Evolutionary conservation across 768 basidiomycete genomes (phyloP), one percentile per base, ranked within the genome.

Genomic region (Gautieria morchelliformis): DNA sequence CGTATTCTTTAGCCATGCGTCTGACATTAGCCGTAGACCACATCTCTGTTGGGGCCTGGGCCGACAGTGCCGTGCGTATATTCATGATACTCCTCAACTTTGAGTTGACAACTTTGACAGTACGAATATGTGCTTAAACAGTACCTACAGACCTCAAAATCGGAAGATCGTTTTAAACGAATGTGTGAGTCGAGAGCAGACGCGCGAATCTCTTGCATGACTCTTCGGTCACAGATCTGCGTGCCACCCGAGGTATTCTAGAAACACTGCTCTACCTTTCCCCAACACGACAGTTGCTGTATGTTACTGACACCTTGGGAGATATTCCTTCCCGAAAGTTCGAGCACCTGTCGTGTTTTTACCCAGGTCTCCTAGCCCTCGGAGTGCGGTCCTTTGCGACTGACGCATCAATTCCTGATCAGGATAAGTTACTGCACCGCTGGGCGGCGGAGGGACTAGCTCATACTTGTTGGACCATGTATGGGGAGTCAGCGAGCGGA

Each of bases 61-160:
- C 47, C 15, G 59, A 60, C 40, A 60, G 59, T 24, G 53, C 59
- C 15, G 59, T 60, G 27, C 20, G 59, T 60, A 9, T 49, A n/a
- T 50, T 11, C 14, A 56, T 17, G 20, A 19, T n/a, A 11, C 15
- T n/a, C 15, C 11, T 47, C 30, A 20, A 6, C 41, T 15, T 19
- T 58, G 41, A 44, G 4, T 24, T 9, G 22, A 32, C 32, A 15
- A 17, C 30, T 30, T 20, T 15, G 14, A 17, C 51, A 65, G 62
- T 66, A 65, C 53, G 65, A 66, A 51, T 66, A 66, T 51, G 48
- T 66, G n/a, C 42, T 66, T 22, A 66, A 66, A 49, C 56, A 58
- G 17, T 66, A 63, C 45, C 49, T 65, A 14, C 58, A 65, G n/a
- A 56, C 45, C 20, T 59, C 56, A 14, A 52, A 53, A 27, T 56